Evolutionary conservation across 306 rosid species (phyloP).

Genomic region (Glycyrrhiza uralensis): DNA sequence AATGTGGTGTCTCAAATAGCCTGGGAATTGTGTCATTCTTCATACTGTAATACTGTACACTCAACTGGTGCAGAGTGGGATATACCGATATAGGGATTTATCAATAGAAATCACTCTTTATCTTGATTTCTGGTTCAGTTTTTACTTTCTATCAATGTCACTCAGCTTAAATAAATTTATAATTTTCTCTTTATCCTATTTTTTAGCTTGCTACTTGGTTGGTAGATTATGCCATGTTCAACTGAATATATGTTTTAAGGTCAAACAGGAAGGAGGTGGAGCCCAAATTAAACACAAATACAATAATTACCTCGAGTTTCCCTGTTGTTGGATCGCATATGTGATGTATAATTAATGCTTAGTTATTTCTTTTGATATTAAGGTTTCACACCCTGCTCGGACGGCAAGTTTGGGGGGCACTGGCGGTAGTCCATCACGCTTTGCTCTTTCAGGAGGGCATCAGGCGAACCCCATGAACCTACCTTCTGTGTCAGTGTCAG

Average conservation of each 20-base stretch:
- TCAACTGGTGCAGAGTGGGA: too few species aligned
- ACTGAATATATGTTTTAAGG: not conserved
- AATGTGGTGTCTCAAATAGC: too few species aligned
- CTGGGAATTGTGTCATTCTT: too few species aligned
- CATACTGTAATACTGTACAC: too few species aligned
- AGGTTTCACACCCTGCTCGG: slow-evolving; percentile 78
- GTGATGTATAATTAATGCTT: not conserved
- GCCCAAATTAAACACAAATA: not conserved
- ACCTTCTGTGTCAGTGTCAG: slow-evolving; percentile 66
- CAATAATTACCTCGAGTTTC: not conserved
- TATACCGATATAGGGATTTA: too few species aligned
- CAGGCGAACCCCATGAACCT: slow-evolving; percentile 58
- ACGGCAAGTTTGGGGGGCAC: slow-evolving; percentile 45
- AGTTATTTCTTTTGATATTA: slow-evolving; percentile 28
- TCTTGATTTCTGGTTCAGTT: too few species aligned
- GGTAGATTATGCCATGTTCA: slow-evolving; percentile 10
- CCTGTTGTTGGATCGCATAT: not conserved
- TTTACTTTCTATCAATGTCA: not conserved
- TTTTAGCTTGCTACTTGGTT: not conserved
- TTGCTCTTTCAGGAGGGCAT: slow-evolving; percentile 62
- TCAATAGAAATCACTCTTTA: too few species aligned
- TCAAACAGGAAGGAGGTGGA: not conserved
- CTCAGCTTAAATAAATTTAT: not conserved
- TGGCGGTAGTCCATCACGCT: slow-evolving; percentile 79
- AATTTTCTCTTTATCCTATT: not conserved